Base-by-base conservation (phyloP, 176 grass and related monocot genomes). In the Paspalum vaginatum region DNA sequence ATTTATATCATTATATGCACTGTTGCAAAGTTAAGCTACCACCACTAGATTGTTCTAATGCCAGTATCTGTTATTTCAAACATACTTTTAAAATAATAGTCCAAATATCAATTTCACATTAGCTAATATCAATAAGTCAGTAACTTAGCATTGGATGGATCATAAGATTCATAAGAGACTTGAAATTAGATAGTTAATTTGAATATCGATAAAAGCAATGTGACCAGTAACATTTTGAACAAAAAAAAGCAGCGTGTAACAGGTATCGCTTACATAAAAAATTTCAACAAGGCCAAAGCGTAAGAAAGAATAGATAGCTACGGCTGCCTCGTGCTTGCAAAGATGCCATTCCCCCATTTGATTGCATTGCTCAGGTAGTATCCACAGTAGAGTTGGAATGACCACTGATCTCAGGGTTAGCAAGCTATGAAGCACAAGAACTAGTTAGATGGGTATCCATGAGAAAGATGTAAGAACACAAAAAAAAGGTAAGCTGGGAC, bases 321-420 rank as follows among this genome's bases (percentile, higher is more conserved):
- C 14, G 32, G 84, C 81, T 40, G 44, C 51, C 42, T 27, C 77
- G 24, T 88, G 92, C 68, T 88, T 52, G 77, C 82, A 95, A 70
- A 88, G 76, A 88, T 86, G 20, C 9, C 81, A 72, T 52, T 21
- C 21, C 25, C 25, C 65, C 32, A 75, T 72, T 37, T 82, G 39
- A 65, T 90, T 56, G 26, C 88, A 91, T 84, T 89, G 81, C 68
- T 95, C 86, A 65, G 96, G 96, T 38, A 98, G 86, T 88, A 95
- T 95, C 88, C 96, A 94, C 22, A 81, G 20, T 20, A 98, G 77
- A 72, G 77, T 91, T 75, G 96, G 96, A 75, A 89, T 91, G 41
- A 98, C 90, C 77, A 95, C 79, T 20, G 82, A 98, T 72, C 85
- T 98, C 56, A 98, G 73, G 37, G 82, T 93, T 69, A 98, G 85